These are phyloP conservation scores for Pecoramyces ruminantium DNA, from an alignment of 192 early-diverging fungal species.

Conservation along the genomic window DNA sequence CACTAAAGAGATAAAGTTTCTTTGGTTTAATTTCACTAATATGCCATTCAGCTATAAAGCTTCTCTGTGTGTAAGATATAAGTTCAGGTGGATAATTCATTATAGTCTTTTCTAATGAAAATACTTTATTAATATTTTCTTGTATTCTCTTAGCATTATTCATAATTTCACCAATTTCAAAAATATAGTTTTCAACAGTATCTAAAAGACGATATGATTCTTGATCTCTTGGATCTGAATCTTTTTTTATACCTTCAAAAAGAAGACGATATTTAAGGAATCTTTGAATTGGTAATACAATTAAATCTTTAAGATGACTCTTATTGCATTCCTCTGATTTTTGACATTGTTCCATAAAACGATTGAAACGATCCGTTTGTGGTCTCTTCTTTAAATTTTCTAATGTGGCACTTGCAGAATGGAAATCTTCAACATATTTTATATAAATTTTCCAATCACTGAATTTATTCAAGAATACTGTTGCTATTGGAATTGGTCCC, in stretches of 20 bases:
- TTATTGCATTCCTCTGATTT: not conserved
- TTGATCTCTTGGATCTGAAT: not conserved
- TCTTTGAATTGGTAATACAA: not conserved
- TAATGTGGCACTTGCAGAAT: not conserved
- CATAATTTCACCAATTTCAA: not conserved
- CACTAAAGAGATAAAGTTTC: not conserved
- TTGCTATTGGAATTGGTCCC: not conserved
- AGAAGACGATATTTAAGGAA: not conserved
- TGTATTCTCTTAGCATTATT: not conserved
- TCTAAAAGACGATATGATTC: not conserved
- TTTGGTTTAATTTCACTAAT: not conserved
- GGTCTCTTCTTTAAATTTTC: not conserved
- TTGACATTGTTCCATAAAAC: not conserved
- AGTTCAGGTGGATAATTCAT: not conserved
- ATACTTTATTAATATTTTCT: not conserved
- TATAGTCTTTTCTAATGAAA: not conserved
- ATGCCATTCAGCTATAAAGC: not conserved
- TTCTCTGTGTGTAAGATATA: not conserved
- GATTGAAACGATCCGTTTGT: not conserved
- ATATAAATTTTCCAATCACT: not conserved
- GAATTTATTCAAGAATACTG: not conserved
- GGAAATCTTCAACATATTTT: not conserved
- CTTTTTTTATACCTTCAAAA: not conserved
- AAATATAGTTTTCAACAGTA: not conserved
- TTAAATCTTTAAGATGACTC: not conserved